Percentiles rank a stretch among this genome's conserved stretches.
Conservation (phyloP, 805 yeast species). For the Barnettozyma pratensis region DNA sequence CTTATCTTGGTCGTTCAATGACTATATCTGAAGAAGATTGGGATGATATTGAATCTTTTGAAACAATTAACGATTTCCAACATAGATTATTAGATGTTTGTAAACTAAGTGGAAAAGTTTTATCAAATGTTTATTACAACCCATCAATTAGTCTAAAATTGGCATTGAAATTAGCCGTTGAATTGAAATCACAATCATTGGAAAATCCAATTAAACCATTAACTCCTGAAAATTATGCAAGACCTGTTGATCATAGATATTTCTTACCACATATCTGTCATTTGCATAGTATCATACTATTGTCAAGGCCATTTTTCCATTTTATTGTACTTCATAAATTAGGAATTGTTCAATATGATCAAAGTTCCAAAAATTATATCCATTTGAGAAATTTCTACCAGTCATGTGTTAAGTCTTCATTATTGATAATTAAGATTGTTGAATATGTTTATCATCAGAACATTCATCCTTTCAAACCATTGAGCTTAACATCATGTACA, state of each 20-base stretch:
- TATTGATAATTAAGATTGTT: constrained; percentile 30
- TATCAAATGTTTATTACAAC: constrained; percentile 30
- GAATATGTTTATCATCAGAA: constrained; percentile 23
- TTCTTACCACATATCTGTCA: constrained; percentile 33
- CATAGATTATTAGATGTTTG: constrained; percentile 27
- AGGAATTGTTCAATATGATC: constrained; percentile 15
- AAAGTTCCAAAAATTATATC: constrained; percentile 11
- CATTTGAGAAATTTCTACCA: constrained; percentile 27
- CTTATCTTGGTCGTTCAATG: constrained; percentile 34
- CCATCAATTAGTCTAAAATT: constrained; percentile 26
- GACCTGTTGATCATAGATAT: constrained; percentile 17
- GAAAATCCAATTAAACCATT: constrained; percentile 29
- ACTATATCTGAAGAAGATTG: constrained; percentile 33
- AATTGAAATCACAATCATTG: constrained; percentile 31
- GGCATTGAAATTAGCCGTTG: constrained; percentile 32
- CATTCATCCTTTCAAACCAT: constrained; percentile 33
- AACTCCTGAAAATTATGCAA: constrained; percentile 22
- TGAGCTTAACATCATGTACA: constrained; percentile 28
- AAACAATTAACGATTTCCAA: constrained; percentile 24
- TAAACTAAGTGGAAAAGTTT: constrained; percentile 27
- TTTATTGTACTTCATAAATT: constrained; percentile 25
- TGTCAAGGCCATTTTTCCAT: constrained; percentile 40
- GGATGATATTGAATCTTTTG: constrained; percentile 30
- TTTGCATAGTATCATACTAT: constrained; percentile 31
- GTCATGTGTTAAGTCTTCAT: constrained; percentile 33